Percentiles rank a stretch among this genome's conserved stretches.
Evolutionary conservation across 768 basidiomycete species (phyloP).

Genomic region (Pleurotus salmoneostramineus): DNA sequence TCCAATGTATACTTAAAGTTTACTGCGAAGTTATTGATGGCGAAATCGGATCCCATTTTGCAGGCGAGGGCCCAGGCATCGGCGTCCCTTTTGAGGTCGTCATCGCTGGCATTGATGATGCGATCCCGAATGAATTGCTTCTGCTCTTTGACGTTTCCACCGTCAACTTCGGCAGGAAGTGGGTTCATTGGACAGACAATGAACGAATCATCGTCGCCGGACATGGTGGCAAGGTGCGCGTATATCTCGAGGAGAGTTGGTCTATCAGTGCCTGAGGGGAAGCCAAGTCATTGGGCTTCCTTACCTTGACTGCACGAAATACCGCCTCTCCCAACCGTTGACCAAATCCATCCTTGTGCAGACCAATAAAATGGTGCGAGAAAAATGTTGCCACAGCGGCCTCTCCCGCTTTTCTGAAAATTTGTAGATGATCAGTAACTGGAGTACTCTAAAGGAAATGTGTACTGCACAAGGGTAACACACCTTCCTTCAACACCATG

Average conservation of each 20-base stretch:
- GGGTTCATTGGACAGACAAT: conserved; percentile 36
- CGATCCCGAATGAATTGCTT: conserved; percentile 28
- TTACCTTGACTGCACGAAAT: conserved; percentile 31
- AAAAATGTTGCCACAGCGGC: conserved; percentile 32
- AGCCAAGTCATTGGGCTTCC: too few species aligned
- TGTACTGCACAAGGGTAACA: conserved; percentile 1
- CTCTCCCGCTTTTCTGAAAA: conserved; percentile 41
- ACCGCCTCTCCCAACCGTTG: conserved; percentile 31
- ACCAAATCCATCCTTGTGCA: conserved; percentile 33
- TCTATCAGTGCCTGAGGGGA: background rate
- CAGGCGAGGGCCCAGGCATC: conserved; percentile 19
- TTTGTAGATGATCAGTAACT: background rate
- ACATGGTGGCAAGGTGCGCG: conserved; percentile 38
- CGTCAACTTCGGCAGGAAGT: conserved; percentile 27
- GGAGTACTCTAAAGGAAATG: background rate
- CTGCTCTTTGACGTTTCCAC: conserved; percentile 19
- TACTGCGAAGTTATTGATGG: conserved; percentile 39
- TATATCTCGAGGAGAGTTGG: conserved; percentile 22
- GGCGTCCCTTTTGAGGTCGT: conserved; percentile 23
- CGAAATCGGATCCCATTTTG: conserved; percentile 37
- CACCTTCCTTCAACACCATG: conserved; percentile 49
- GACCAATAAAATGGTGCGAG: conserved; percentile 33
- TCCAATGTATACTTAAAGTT: conserved; percentile 34
- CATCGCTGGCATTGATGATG: conserved; percentile 24
- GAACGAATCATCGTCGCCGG: conserved; percentile 22